A percentile compares a stretch with the other conserved stretches of the same genome.
phyloP scores from a whole-genome alignment of 179 eudicot genomes.

The Spergularia azorica region DNA sequence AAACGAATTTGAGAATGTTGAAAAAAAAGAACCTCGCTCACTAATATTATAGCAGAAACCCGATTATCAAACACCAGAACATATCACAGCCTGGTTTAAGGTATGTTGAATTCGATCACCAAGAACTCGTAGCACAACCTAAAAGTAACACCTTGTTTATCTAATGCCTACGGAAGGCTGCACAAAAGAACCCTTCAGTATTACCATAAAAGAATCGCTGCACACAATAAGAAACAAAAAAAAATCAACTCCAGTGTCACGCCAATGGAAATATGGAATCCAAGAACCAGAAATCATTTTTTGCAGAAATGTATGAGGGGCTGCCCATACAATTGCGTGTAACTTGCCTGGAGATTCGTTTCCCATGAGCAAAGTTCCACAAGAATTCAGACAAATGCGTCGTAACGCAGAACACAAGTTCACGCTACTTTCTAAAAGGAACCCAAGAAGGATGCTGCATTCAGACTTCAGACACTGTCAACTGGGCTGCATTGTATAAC shows the following conservation, averaged over 20 bases:
- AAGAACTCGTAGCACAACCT: no score
- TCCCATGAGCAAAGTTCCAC: background rate
- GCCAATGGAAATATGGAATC: background rate
- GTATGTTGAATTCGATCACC: no score
- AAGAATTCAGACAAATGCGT: conserved; percentile 10
- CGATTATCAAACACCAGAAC: no score
- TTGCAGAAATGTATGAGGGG: background rate
- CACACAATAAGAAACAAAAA: background rate
- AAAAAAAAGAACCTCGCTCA: no score
- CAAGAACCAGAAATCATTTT: background rate
- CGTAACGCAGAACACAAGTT: conserved; percentile 5
- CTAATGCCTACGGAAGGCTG: background rate
- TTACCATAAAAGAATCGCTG: background rate
- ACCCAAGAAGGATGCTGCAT: background rate
- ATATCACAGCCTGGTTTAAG: no score
- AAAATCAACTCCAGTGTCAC: background rate
- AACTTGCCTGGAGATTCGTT: conserved; percentile 19
- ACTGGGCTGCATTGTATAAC: background rate
- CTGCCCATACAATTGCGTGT: conserved; percentile 4
- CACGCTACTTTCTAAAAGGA: conserved; percentile 13
- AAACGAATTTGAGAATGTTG: no score
- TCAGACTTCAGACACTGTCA: background rate
- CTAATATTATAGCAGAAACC: no score
- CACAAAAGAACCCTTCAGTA: background rate
- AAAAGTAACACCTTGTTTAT: background rate